Base-by-base conservation (phyloP, 345 rosid species). In the Trapa incisa region DNA sequence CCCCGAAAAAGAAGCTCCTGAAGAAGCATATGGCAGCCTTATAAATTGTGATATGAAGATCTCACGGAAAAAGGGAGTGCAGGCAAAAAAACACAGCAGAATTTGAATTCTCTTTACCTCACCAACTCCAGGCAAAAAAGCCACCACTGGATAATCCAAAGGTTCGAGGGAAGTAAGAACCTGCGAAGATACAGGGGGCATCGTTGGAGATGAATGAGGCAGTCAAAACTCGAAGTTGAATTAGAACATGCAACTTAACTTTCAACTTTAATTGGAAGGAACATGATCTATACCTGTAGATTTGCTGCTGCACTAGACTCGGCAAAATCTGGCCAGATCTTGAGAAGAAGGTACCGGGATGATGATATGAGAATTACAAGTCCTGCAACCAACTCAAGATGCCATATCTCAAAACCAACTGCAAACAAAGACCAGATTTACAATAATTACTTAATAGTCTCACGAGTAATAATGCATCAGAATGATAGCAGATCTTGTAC, bases 1-100 rank as follows among this genome's bases (percentile, higher is more conserved):
- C 97, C 92, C 47, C 91, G 88, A 65, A 88, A 90, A 52, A 90
- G 86, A 60, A 94, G 77, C 78, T 90, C 98, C 98, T 93, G 82
- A 16, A 41, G 53, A 76, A 42, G 39, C 43, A 53, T 11, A 73
- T 38, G 68, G 8, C 8, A 17, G 9, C 12, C 22, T 29, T 33
- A 32, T 32, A 32, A 35, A 35, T 15, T 35, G 32, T 2, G n/a
- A 35, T 65, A 37, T 8, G 42, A 14, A 0, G 2, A 35, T 14
- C 32, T 11, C 12, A 54, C 37, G 32, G 29, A n/a, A 69, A 1
- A 35, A 60, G n/a, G 56, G 29, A 43, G 16, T 41, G 7, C 5
- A 66, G 22, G 37, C 14, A 5, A 62, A 70, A 22, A 17, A 64
- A 42, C 4, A 52, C 2, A 22, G 41, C 6, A 39, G 17, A 48